phyloP scores from a whole-genome alignment of 495 filamentous ascomycete genomes.

The Recurvomyces mirabilis region DNA sequence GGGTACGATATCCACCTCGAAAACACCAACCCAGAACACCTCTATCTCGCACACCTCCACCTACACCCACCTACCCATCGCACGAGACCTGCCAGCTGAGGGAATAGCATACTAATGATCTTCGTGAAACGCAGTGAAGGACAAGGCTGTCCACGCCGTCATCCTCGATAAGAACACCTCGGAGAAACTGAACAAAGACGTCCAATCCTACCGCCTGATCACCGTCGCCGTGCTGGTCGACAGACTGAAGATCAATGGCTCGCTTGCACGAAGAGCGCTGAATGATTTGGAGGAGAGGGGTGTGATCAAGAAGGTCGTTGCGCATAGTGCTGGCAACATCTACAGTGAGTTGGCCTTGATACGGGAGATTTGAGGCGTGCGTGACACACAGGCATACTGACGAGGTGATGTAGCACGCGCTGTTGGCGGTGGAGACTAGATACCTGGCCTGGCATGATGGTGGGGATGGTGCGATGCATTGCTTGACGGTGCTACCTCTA shows the following conservation, averaged over 20 bases:
- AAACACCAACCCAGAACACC: constrained; percentile 12
- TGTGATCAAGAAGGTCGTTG: constrained; percentile 94
- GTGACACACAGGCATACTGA: neutral
- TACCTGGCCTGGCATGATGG: too few relatives aligned
- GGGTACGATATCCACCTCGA: constrained; percentile 45
- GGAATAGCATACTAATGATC: constrained; percentile 9
- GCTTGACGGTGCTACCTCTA: too few relatives aligned
- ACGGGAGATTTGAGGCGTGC: neutral
- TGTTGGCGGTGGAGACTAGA: constrained; percentile 22
- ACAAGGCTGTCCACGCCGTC: constrained; percentile 97
- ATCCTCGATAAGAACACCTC: constrained; percentile 58
- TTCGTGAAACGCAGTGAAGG: constrained; percentile 69
- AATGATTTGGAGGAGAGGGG: constrained; percentile 96
- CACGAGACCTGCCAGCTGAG: too few relatives aligned
- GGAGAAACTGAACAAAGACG: constrained; percentile 90
- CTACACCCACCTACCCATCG: too few relatives aligned
- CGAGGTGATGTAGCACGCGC: constrained; percentile 24
- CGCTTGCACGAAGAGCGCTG: constrained; percentile 78
- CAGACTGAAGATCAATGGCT: constrained; percentile 99
- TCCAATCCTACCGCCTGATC: constrained; percentile 99
- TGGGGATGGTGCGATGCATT: neutral
- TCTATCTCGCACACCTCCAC: too few relatives aligned
- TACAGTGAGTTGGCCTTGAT: constrained; percentile 63
- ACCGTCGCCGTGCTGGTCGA: constrained; percentile 98
- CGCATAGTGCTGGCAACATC: constrained; percentile 93